Percentiles rank a stretch among this genome's conserved stretches.
Conservation (phyloP, 2,329 filamentous ascomycete genomes). For the Aspergillus fijiensis region DNA sequence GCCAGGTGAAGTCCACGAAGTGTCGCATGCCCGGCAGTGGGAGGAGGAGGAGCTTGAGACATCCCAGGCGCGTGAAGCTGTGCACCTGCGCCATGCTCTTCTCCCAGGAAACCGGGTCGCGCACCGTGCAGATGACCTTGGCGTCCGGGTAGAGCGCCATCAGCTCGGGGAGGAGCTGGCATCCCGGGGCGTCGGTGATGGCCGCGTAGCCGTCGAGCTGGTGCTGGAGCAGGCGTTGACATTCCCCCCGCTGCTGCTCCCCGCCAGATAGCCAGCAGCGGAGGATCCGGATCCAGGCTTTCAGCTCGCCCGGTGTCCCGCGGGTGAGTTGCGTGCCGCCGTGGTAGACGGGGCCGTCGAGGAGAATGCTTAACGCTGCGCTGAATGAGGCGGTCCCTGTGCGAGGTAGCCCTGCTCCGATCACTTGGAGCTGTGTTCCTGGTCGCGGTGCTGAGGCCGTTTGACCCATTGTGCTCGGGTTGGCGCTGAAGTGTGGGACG, state of each 20-base stretch:
- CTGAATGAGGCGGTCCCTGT: constrained; percentile 55
- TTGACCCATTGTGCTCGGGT: constrained; percentile 5
- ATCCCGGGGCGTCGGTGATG: constrained; percentile 48
- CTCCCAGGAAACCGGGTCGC: constrained; percentile 24
- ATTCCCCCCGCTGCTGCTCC: neutral
- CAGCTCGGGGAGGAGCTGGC: constrained; percentile 48
- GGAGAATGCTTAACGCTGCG: constrained; percentile 48
- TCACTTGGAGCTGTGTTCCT: constrained; percentile 22
- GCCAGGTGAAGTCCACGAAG: constrained; percentile 21
- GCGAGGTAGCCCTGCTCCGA: constrained; percentile 37
- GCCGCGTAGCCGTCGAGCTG: constrained; percentile 46
- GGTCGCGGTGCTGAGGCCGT: constrained; percentile 4
- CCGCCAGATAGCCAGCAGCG: neutral
- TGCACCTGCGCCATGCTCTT: constrained; percentile 23
- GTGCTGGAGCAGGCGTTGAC: neutral
- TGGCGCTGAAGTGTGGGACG: too few relatives aligned
- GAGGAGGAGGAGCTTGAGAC: constrained; percentile 20
- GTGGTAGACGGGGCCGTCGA: constrained; percentile 52
- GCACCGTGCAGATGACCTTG: constrained; percentile 46
- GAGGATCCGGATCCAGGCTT: constrained; percentile 22
- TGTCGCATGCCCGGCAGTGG: constrained; percentile 27
- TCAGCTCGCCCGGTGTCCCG: constrained; percentile 24
- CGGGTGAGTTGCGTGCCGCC: constrained; percentile 44
- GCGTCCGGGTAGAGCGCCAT: constrained; percentile 52
- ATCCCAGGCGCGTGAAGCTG: constrained; percentile 19